Base-by-base conservation (phyloP, 176 grass and related monocot genomes). In the Puccinellia tenuiflora region DNA sequence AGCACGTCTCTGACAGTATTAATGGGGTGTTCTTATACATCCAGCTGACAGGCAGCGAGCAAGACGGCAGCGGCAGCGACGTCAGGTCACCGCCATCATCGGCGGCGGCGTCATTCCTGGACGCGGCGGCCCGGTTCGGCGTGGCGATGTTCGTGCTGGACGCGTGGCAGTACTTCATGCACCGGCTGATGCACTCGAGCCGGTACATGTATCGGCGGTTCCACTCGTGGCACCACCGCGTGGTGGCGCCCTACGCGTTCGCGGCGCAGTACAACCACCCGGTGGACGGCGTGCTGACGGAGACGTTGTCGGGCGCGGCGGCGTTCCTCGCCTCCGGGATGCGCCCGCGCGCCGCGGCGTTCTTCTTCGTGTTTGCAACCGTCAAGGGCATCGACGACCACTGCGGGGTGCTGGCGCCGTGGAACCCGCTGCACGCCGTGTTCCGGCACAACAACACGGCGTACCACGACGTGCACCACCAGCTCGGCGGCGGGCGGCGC, bases 211-310 rank as follows among this genome's bases (percentile, higher is more conserved):
- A 90, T 85, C 88, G 88, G 0, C 88, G 83, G 1, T 88, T 90
- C 85, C 88, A 90, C 79, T 93, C 91, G 83, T 80, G 91, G 91
- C 91, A 93, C 83, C 92, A 94, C 79, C 92, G 86, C 46, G 65
- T 90, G 38, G 79, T 55, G 0, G 91, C 91, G 7, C 91, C 91
- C 0, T 93, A 93, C 82, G 91, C 88, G 73, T 93, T 83, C 79
- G 88, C 88, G 42, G 88, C 91, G 69, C 88, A 90, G 85, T 93
- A 93, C 88, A 79, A 75, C 22, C 91, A 93, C 79, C 91, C 91
- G 13, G 75, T 86, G 21, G 91, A 93, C 85, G 88, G 68, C 68
- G 64, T 88, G 64, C 79, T 90, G 25, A 90, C 88, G 61, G 88
- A 93, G 88, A 86, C 85, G 45, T 61, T 86, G 22, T 78, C 88